These are phyloP conservation scores for Trichomonas vaginalis DNA, from an alignment of 208 protist species.

Conservation along the genomic window DNA sequence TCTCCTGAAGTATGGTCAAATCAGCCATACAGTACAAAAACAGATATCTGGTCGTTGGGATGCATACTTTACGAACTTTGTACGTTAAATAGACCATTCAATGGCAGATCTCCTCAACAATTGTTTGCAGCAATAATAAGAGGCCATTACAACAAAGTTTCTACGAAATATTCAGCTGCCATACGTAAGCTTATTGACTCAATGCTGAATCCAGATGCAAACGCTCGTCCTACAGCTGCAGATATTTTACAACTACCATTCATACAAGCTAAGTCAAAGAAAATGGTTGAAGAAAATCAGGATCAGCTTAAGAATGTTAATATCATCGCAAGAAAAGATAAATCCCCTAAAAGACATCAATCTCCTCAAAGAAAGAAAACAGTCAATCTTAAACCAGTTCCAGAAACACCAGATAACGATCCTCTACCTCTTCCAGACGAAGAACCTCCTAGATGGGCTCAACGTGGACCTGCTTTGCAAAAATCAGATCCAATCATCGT, in stretches of 20 bases:
- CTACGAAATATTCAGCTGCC: neutral
- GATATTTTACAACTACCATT: neutral
- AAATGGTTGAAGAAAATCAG: neutral
- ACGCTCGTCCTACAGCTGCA: neutral
- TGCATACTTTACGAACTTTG: constrained; percentile 44
- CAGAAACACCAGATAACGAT: neutral
- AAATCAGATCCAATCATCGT: neutral
- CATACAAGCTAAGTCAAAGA: neutral
- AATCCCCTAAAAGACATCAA: neutral
- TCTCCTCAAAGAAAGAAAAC: neutral
- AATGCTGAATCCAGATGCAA: neutral
- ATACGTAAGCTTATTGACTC: neutral
- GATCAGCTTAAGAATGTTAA: neutral
- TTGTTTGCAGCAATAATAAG: neutral
- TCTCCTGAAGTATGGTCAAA: neutral
- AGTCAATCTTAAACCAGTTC: neutral
- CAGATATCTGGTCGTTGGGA: constrained; percentile 46
- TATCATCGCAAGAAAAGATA: neutral
- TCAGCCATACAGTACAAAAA: constrained; percentile 32
- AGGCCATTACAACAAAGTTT: neutral
- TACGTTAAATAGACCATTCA: constrained; percentile 36
- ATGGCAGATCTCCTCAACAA: neutral
- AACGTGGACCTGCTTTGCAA: neutral
- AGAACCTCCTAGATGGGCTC: neutral
- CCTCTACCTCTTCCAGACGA: neutral